Evolutionary conservation across 2,329 filamentous ascomycete genomes (phyloP), one percentile per base, ranked within the genome.

Genomic region (Talaromyces sp.): DNA sequence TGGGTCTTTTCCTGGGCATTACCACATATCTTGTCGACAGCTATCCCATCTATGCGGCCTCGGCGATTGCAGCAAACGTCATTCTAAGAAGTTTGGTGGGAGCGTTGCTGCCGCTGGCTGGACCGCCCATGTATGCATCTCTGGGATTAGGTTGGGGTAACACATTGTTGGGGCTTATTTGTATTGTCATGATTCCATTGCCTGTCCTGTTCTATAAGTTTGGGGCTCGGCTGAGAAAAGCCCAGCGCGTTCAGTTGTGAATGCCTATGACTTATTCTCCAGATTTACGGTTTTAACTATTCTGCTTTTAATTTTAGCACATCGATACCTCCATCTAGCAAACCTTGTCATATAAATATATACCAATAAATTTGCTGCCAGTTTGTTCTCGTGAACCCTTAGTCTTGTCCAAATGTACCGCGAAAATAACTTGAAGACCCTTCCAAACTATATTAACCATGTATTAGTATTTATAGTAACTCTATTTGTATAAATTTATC

Each of bases 11-110:
- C 42, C 67, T 72, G 69, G 83, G 83, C 34, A 81, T 84, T 51
- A 83, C 86, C 57, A 86, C 84, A 16, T 89, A 89, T 66, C 76
- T 88, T 8, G 82, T 89, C 23, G 85, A 88, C 63, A 81, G 79
- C 62, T 80, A 80, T 16, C 75, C 77, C 0, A 76, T 73, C 9
- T 70, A 75, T 58, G 80, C 81, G 0, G 81, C 81, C 0, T 76
- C 72, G 57, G 82, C 51, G 28, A 54, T 33, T 31, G 27, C 51
- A 10, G 51, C 51, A 82, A 0, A 81, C 82, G 31, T 84, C 82
- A 0, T 82, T 81, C 73, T 85, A 10, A 75, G 84, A 51, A 84
- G 80, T 1, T 71, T 87, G 62, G 78, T 81, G 0, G 84, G 82
- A 0, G 84, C 85, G n/a, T 76, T 83, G 0, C 79, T 88, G 1